A percentile compares a stretch with the other conserved stretches of the same genome.
phyloP scores from a whole-genome alignment of 371 early-diverging fungal genomes.

The Coemansia linderi region DNA sequence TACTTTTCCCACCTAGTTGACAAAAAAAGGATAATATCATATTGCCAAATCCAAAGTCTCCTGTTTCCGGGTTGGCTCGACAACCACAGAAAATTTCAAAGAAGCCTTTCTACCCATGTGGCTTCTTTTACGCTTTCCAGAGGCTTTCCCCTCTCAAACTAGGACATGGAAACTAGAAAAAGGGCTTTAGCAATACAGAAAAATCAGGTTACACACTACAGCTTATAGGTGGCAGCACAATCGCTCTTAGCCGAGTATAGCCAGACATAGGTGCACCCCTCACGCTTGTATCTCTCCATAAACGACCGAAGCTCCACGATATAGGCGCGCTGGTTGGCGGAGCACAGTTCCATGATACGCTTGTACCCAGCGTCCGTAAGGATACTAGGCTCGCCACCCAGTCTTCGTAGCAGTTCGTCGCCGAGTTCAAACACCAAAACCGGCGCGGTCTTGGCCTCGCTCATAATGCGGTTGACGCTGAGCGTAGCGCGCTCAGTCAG shows the following conservation, averaged over 20 bases:
- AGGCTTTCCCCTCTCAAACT: too few species aligned
- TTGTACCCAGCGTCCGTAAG: slow-evolving; percentile 69
- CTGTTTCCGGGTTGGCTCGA: too few species aligned
- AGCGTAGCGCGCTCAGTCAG: slow-evolving; percentile 67
- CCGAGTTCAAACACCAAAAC: slow-evolving; percentile 71
- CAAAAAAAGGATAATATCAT: too few species aligned
- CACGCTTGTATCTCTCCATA: slow-evolving; percentile 61
- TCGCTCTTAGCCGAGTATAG: slow-evolving; percentile 74
- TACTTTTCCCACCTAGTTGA: too few species aligned
- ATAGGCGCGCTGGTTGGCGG: slow-evolving; percentile 65
- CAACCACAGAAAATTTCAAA: too few species aligned
- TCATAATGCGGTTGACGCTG: slow-evolving; percentile 45
- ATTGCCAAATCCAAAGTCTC: too few species aligned
- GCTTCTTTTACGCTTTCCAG: too few species aligned
- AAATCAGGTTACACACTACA: slow-evolving; percentile 8
- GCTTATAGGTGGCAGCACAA: slow-evolving; percentile 59
- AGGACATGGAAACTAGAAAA: too few species aligned
- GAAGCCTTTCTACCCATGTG: too few species aligned
- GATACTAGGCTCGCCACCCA: slow-evolving; percentile 62
- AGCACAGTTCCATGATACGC: slow-evolving; percentile 50
- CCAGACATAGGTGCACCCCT: slow-evolving; percentile 62
- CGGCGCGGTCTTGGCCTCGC: slow-evolving; percentile 58
- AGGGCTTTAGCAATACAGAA: too few species aligned
- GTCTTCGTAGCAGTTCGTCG: slow-evolving; percentile 60
- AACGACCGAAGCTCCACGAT: slow-evolving; percentile 55